Conservation (phyloP, 331 rosid genomes). For the Pyrus hybrid region DNA sequence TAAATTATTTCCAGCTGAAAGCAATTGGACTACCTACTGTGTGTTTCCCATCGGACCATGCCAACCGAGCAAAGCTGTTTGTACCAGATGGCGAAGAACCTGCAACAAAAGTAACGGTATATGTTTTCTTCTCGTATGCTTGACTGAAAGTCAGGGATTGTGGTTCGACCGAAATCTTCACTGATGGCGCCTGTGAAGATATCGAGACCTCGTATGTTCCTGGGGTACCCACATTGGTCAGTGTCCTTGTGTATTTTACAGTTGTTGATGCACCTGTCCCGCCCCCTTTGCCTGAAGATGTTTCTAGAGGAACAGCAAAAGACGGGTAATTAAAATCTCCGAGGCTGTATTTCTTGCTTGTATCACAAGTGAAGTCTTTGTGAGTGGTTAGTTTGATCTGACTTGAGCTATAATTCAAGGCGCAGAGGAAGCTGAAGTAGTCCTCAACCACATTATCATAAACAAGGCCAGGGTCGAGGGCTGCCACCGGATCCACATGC, state of each 20-base stretch:
- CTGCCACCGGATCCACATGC: conserved; percentile 24
- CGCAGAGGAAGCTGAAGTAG: conserved; percentile 76
- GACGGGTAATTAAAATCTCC: conserved; percentile 85
- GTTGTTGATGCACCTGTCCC: conserved; percentile 30
- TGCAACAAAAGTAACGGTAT: conserved; percentile 57
- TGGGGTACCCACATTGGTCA: conserved; percentile 74
- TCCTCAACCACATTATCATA: conserved; percentile 28
- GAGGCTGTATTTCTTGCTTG: conserved; percentile 45
- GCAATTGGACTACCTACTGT: conserved; percentile 69
- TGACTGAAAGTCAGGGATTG: conserved; percentile 43
- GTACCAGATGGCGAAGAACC: conserved; percentile 56
- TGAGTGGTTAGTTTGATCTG: conserved; percentile 45
- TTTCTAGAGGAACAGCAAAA: conserved; percentile 57
- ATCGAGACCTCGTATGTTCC: conserved; percentile 49
- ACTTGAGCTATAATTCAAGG: conserved; percentile 47
- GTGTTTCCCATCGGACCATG: conserved; percentile 90
- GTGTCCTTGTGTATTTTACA: conserved; percentile 49
- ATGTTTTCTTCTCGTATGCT: conserved; percentile 45
- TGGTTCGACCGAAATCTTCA: conserved; percentile 68
- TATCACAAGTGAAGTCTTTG: conserved; percentile 39
- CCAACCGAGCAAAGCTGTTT: conserved; percentile 53
- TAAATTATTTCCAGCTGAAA: conserved; percentile 59
- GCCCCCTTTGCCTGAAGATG: conserved; percentile 42
- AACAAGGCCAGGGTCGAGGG: too few relatives aligned
- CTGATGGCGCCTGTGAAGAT: conserved; percentile 32